Evolutionary conservation across 345 rosid species (phyloP).

Genomic region (Anacardium occidentale): DNA sequence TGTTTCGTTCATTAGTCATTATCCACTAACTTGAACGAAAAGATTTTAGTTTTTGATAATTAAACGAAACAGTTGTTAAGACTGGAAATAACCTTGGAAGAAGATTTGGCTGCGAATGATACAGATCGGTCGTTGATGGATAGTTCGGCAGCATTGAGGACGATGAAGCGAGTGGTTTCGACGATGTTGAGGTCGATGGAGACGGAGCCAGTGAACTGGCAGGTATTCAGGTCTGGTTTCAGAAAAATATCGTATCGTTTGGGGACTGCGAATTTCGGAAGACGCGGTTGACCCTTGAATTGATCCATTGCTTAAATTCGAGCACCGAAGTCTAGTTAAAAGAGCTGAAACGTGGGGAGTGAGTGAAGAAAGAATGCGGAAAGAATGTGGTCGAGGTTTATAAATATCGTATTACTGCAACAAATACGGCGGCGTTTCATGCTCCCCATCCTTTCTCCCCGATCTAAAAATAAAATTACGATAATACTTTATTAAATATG

Average conservation of each 20-base stretch:
- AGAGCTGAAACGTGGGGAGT: neutral
- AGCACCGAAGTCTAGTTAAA: neutral
- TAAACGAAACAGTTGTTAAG: neutral
- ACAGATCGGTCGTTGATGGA: constrained; percentile 47
- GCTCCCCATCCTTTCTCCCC: too few relatives aligned
- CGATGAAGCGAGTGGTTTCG: constrained; percentile 59
- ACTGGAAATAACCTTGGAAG: constrained; percentile 52
- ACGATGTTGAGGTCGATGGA: constrained; percentile 59
- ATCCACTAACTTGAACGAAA: constrained; percentile 4
- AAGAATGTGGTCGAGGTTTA: neutral
- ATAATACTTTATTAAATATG: too few relatives aligned
- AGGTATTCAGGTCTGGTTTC: constrained; percentile 70
- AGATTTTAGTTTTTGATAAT: neutral
- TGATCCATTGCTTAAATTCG: constrained; percentile 50
- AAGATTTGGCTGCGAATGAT: constrained; percentile 39
- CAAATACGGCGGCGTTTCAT: too few relatives aligned
- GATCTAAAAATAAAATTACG: too few relatives aligned
- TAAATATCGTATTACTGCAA: neutral
- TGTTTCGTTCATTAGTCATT: neutral
- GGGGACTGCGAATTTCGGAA: constrained; percentile 82
- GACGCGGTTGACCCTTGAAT: constrained; percentile 84
- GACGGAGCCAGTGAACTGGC: constrained; percentile 70
- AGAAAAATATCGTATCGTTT: constrained; percentile 76
- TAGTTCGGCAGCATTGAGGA: constrained; percentile 95
- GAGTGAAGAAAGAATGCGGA: too few relatives aligned